Base-by-base conservation (phyloP, 495 filamentous ascomycete genomes). In the Hypoxylon cercidicola region DNA sequence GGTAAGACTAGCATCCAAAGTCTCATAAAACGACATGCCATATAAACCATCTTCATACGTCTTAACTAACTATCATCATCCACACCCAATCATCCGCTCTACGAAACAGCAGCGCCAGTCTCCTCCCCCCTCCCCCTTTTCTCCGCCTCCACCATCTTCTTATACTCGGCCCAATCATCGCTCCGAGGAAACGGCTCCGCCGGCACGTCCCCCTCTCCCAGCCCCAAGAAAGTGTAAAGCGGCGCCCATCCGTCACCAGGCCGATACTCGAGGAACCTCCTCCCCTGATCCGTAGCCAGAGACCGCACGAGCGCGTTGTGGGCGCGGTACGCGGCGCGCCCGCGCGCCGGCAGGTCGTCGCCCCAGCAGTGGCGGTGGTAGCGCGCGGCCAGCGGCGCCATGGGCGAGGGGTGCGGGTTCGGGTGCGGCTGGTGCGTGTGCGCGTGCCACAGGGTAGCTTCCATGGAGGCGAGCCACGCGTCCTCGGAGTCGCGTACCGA, bases 381-480 rank as follows among this genome's bases (percentile, higher is more conserved):
- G 49, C 66, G 41, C 13, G 66, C 56, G 1, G 71, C 64, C 23
- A 76, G 62, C 12, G 64, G 62, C 40, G 68, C 69, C 57, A 74
- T 72, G 39, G 60, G 52, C 37, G 59, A 71, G n/a, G n/a, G n/a
- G n/a, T n/a, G n/a, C 12, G 59, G 65, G 41, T 56, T 55, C 44
- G 48, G 66, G 30, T 43, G 32, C 12, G 60, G 67, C 35, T 66
- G 68, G 32, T 65, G 72, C 18, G 44, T 55, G 56, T 71, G 66
- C 8, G 71, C 59, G 51, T 71, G 71, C 46, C 69, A 59, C 16
- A 73, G 68, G 20, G 78, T 80, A 16, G 68, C 56, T 44, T 72
- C 61, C 69, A 76, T 78, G 28, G 68, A 76, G 0, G 72, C 60
- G 46, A 74, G 73, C 82, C 80, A 82, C 25, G 57, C 58, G 51